Evolutionary conservation across 1,284 basidiomycete genomes (phyloP), one percentile per base, ranked within the genome.

Genomic region (Trichosporon ovoides): DNA sequence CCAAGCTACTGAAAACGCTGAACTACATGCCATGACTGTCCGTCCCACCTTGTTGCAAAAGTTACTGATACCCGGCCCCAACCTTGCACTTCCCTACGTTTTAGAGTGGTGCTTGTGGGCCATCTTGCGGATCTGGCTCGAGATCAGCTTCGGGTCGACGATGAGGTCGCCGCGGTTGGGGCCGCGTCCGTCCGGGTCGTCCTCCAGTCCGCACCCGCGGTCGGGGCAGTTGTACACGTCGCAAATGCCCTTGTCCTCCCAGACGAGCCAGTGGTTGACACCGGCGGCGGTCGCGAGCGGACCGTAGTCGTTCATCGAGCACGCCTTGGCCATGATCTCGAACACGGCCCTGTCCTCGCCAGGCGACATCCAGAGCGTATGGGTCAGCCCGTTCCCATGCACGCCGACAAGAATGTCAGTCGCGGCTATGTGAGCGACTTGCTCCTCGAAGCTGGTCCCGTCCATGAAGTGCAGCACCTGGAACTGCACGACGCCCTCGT

Each of bases 311-410:
- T 62, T 68, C 67, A 65, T 36, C 1, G 54, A 58, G 31, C 64
- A 65, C 35, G 2, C 34, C 10, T 54, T 50, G 10, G 61, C 59
- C 50, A 59, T 55, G 31, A 65, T 52, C 37, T 65, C 64, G 38
- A 65, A 63, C 18, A 89, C 86, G 2, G 85, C 83, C 18, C 86
- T 83, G 34, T 83, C 75, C 0, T 81, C 81, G 1, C 83, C 85
- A 1, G 83, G 83, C 4, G 84, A 82, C 87, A 91, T 88, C 81
- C 87, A 85, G 35, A 90, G 80, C 9, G 89, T 78, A 66, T 89
- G 85, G 10, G 88, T 87, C 2, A 91, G 79, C 3, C 88, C 88
- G 68, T 89, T 72, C 2, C 89, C 88, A 63, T 91, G 88, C 2
- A 91, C 85, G 50, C 64, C 64, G 49, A 65, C 35, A 1, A 64